Evolutionary conservation across 306 rosid species (phyloP).

Genomic region (Ceratonia siliqua): DNA sequence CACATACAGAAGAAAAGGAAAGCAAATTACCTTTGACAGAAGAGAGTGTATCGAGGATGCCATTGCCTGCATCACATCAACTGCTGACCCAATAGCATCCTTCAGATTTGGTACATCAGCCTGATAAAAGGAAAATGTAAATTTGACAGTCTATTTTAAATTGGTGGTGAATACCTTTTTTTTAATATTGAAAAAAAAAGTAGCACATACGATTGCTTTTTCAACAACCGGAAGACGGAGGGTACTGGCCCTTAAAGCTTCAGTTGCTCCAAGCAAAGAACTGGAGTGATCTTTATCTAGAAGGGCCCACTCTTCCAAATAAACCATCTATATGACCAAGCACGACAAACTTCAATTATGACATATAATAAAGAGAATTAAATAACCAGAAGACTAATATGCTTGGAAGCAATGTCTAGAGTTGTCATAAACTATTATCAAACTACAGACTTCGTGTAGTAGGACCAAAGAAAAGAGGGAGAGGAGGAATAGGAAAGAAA

Average conservation of each 20-base stretch:
- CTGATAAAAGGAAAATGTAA: constrained; percentile 29
- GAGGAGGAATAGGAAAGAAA: background rate
- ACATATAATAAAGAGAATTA: constrained; percentile 2
- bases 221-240: constrained; percentile 75
- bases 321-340: constrained; percentile 55
- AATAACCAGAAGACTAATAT: constrained; percentile 19
- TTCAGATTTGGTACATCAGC: constrained; percentile 65
- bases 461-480: constrained; percentile 1
- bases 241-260: constrained; percentile 75
- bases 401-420: constrained; percentile 1
- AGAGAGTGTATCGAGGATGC: constrained; percentile 68
- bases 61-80: constrained; percentile 78
- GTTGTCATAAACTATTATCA: constrained; percentile 1
- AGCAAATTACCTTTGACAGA: constrained; percentile 49
- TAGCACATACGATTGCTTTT: constrained; percentile 55
- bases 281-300: constrained; percentile 64
- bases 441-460: constrained; percentile 23
- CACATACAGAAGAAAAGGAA: constrained; percentile 1
- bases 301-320: constrained; percentile 74
- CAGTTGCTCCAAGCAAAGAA: constrained; percentile 76
- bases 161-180: background rate
- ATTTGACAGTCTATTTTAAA: background rate
- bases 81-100: constrained; percentile 72
- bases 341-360: constrained; percentile 34
- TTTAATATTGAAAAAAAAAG: constrained; percentile 6